phyloP scores from a whole-genome alignment of 805 yeast species.

The Cephaloascus fragrans region DNA sequence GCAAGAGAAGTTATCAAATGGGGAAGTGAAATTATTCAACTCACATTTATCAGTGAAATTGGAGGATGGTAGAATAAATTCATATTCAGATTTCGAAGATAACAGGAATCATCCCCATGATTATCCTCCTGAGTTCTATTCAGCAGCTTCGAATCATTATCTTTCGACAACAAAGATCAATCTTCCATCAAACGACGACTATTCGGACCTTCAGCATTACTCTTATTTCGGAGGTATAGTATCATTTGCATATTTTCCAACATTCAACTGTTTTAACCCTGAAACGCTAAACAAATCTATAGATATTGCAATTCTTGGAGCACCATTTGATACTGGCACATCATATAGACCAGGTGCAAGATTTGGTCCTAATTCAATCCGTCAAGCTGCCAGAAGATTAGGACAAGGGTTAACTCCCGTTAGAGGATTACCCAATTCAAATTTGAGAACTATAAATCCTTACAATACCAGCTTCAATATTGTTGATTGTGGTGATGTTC shows the following conservation, averaged over 20 bases:
- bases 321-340: conserved; percentile 50
- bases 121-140: neutral
- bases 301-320: conserved; percentile 50
- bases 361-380: conserved; percentile 46
- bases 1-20: neutral
- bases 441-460: conserved; percentile 38
- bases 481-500: conserved; percentile 62
- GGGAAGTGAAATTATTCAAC: too few species aligned
- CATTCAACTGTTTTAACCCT: conserved; percentile 13
- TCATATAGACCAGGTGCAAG: conserved; percentile 49
- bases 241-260: conserved; percentile 17
- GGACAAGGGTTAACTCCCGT: conserved; percentile 31
- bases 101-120: neutral
- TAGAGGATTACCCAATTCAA: conserved; percentile 23
- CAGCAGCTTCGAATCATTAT: neutral
- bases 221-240: conserved; percentile 17
- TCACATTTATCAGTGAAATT: too few species aligned
- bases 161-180: neutral
- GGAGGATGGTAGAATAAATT: too few species aligned
- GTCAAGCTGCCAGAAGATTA: conserved; percentile 36
- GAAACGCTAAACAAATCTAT: conserved; percentile 7
- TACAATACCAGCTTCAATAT: conserved; percentile 42
- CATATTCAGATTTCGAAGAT: neutral
- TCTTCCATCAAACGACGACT: neutral
- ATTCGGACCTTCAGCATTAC: neutral